These are phyloP conservation scores for Parietichytrium sp. DNA, from an alignment of 108 stramenopile genomes.

Conservation along the genomic window DNA sequence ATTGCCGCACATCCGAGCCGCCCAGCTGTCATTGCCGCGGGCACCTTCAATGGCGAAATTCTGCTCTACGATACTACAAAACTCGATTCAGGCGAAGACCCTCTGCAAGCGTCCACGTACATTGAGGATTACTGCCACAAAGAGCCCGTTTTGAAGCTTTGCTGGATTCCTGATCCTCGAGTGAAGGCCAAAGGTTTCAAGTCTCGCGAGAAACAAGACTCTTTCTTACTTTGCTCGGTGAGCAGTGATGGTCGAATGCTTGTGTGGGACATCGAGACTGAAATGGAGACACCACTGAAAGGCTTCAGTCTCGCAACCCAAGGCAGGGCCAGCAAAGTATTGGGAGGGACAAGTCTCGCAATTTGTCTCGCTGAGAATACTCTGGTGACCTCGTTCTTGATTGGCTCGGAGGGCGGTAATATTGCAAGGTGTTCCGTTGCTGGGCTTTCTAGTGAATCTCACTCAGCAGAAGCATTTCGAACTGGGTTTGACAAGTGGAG, in stretches of 20 bases:
- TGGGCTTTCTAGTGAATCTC: neutral
- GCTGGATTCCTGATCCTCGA: constrained; percentile 10
- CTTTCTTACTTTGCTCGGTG: neutral
- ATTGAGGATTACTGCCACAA: constrained; percentile 62
- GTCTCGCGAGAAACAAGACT: no score
- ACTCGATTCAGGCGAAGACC: no score
- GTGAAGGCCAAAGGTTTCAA: no score
- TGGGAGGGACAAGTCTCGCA: neutral
- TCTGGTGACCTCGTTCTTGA: neutral
- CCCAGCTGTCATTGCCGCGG: constrained; percentile 58
- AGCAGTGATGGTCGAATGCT: constrained; percentile 1
- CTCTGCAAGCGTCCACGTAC: constrained; percentile 44
- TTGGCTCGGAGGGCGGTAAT: neutral
- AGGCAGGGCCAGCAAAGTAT: neutral
- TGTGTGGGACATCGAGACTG: neutral
- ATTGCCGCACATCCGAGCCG: constrained; percentile 53
- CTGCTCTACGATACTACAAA: constrained; percentile 42
- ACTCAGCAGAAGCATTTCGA: neutral
- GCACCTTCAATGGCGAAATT: constrained; percentile 64
- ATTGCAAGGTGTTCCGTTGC: neutral
- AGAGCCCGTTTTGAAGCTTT: constrained; percentile 54
- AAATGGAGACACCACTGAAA: neutral
- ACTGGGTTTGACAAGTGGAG: neutral
- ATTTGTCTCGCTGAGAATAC: neutral
- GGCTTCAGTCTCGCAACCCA: neutral